Evolutionary conservation across 2,329 filamentous ascomycete genomes (phyloP).

Genomic region (Cladophialophora bantiana): DNA sequence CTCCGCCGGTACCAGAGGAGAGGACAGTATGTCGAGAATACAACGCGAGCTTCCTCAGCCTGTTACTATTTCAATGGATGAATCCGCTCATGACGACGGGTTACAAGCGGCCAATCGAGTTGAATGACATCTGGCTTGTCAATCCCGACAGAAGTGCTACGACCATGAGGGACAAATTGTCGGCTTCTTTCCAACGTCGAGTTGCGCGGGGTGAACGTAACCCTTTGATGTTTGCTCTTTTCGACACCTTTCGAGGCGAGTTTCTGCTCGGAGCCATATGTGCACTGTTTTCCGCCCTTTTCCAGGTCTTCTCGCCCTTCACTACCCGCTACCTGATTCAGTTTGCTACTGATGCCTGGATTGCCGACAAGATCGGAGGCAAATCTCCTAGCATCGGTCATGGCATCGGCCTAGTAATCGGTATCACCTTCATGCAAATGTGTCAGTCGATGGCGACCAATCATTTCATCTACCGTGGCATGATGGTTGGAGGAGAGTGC

Average conservation of each 20-base stretch:
- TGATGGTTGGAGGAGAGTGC: constrained; percentile 86
- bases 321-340: constrained; percentile 83
- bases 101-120: constrained; percentile 81
- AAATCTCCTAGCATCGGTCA: constrained; percentile 72
- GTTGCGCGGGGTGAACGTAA: constrained; percentile 71
- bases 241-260: constrained; percentile 84
- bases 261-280: constrained; percentile 85
- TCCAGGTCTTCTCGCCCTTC: constrained; percentile 83
- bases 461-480: constrained; percentile 91
- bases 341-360: constrained; percentile 81
- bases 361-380: constrained; percentile 60
- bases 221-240: constrained; percentile 79
- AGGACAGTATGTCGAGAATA: constrained; percentile 71
- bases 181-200: constrained; percentile 73
- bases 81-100: constrained; percentile 83
- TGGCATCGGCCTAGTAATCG: constrained; percentile 83
- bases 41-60: constrained; percentile 74
- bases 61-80: constrained; percentile 88
- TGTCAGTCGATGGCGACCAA: constrained; percentile 80
- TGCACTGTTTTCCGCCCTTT: constrained; percentile 73
- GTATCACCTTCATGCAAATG: constrained; percentile 85
- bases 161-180: constrained; percentile 70
- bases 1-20: constrained; percentile 62
- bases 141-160: constrained; percentile 81
- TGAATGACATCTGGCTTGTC: constrained; percentile 86